Evolutionary conservation across 139 green algal species (phyloP).

Genomic region (Coelastrella sp.): DNA sequence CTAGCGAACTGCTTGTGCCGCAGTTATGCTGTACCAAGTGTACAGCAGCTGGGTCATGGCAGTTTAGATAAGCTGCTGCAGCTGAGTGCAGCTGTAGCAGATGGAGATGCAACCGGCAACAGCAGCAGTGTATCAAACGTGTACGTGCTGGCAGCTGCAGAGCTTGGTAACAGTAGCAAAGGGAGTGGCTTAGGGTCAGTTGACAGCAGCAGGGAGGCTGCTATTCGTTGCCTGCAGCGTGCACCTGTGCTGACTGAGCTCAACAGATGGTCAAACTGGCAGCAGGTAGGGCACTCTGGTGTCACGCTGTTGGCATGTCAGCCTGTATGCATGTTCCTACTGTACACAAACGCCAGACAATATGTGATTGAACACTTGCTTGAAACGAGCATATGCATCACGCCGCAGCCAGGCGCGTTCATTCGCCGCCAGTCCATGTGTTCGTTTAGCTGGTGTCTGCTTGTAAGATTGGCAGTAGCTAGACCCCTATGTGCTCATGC

Average conservation of each 20-base stretch:
- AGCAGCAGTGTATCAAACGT: constrained; percentile 3
- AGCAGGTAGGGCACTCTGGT: neutral
- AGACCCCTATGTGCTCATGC: no score
- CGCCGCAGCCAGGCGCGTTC: no score
- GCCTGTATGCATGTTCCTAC: no score
- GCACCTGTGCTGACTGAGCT: constrained; percentile 3
- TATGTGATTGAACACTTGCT: no score
- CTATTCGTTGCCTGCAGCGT: neutral
- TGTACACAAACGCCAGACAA: no score
- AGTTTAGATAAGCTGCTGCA: neutral
- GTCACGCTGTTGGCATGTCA: no score
- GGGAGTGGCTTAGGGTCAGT: neutral
- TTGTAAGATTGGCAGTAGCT: no score
- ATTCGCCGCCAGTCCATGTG: no score
- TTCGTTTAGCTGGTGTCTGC: no score
- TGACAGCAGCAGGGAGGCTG: neutral
- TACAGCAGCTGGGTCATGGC: constrained; percentile 33
- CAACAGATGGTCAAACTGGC: neutral
- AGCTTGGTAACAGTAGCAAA: neutral
- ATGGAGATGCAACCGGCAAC: neutral
- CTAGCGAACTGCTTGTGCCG: neutral
- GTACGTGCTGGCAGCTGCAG: neutral
- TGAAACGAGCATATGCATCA: no score
- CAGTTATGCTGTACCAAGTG: constrained; percentile 3
- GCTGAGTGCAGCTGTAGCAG: neutral